A percentile compares a stretch with the other conserved stretches of the same genome.
Conservation (phyloP, 345 rosid genomes). For the Arabis alpina region DNA sequence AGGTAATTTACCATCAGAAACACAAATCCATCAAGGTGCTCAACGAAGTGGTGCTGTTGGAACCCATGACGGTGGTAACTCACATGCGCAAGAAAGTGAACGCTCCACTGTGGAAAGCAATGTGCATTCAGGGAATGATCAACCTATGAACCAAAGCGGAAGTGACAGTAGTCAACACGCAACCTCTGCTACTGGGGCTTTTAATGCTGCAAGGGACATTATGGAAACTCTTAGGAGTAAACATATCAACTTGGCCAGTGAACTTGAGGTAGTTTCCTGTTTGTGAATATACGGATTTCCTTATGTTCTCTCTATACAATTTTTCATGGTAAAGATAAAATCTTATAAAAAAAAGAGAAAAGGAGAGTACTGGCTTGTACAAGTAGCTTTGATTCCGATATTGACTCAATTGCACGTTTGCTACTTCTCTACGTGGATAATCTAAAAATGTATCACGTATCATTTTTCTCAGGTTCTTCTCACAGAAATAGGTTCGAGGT, state of each 20-base stretch:
- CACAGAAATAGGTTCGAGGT: conserved; percentile 95
- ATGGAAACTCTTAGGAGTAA: conserved; percentile 97
- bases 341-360: background rate
- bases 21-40: conserved; percentile 64
- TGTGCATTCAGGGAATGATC: conserved; percentile 68
- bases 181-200: conserved; percentile 86
- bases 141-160: conserved; percentile 71
- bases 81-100: conserved; percentile 84
- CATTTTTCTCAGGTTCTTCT: conserved; percentile 64
- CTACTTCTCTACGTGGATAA: conserved; percentile 27
- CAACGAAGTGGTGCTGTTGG: conserved; percentile 61
- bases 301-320: background rate
- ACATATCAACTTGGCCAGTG: conserved; percentile 90
- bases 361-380: background rate
- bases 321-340: background rate
- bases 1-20: conserved; percentile 55
- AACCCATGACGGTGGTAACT: conserved; percentile 69
- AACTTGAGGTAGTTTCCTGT: conserved; percentile 75
- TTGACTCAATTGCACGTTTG: conserved; percentile 7
- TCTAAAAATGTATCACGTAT: conserved; percentile 4
- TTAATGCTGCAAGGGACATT: conserved; percentile 95
- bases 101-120: conserved; percentile 60
- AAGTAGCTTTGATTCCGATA: conserved; percentile 22
- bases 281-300: conserved; percentile 19
- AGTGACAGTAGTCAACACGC: conserved; percentile 66